Evolutionary conservation across 345 rosid genomes (phyloP), one percentile per base, ranked within the genome.

Genomic region (Triadica sebifera): DNA sequence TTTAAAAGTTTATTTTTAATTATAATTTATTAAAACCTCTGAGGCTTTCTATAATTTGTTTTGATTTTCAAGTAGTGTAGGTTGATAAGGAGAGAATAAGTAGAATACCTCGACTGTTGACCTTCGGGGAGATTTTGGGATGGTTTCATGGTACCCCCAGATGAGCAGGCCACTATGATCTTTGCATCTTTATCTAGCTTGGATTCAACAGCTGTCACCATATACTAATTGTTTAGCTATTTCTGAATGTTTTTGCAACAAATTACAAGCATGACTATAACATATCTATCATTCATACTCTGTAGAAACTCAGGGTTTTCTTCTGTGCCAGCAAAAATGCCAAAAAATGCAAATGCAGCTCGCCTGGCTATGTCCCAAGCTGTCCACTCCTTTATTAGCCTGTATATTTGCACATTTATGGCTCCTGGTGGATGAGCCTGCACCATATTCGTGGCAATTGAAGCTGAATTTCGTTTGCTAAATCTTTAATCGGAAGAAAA

Each of bases 341-440:
- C 99, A 1, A 93, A 93, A 84, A 95, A 91, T 16, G 98, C 98
- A 75, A 95, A 95, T 43, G 97, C 99, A 69, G 93, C 96, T 53
- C 99, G 93, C 61, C 99, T 89, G 38, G 97, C 97, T 37, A 95
- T 95, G 83, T 95, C 99, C 99, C 99, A 95, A 41, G 99, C 86
- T 8, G 98, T 95, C 99, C 98, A 93, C 74, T 95, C 99, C 82
- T 89, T 88, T 80, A 95, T 95, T 45, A 95, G 91, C 78, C 98
- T 91, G 65, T 95, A 95, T 75, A 95, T 86, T 82, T 95, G 97
- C 77, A 92, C 88, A 74, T 93, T 95, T 69, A 91, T 86, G 47
- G 98, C 99, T 68, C 94, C 99, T 0, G 94, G 87, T 41, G 98
- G 93, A 79, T 93, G 98, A 80, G 80, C 92, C 98, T 91, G 63